These are phyloP conservation scores for Schoenoplectus triqueter DNA, from an alignment of 202 grass and related monocot species.

Conservation along the genomic window DNA sequence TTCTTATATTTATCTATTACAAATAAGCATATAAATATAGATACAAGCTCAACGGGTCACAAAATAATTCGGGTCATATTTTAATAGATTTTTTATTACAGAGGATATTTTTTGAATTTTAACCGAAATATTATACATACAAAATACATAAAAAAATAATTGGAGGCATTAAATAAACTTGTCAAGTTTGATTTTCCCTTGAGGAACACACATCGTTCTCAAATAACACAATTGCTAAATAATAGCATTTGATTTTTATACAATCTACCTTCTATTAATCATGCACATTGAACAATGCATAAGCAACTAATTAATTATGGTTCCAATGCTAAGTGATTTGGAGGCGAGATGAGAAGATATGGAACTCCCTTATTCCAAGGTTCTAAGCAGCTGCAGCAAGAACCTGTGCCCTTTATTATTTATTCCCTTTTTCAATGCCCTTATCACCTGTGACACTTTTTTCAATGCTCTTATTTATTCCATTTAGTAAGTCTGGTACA, in stretches of 20 bases:
- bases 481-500: neutral
- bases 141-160: neutral
- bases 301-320: neutral
- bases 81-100: too few species aligned
- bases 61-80: too few species aligned
- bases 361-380: constrained; percentile 6
- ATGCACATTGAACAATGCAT: neutral
- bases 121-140: too few species aligned
- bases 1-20: too few species aligned
- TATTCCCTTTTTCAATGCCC: neutral
- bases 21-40: too few species aligned
- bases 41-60: too few species aligned
- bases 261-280: neutral
- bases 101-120: too few species aligned
- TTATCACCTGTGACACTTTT: neutral
- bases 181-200: too few species aligned
- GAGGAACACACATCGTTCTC: neutral
- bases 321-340: neutral
- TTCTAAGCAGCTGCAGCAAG: neutral
- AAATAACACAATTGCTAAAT: neutral
- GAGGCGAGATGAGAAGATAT: neutral
- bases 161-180: neutral
- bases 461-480: neutral
- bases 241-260: neutral
- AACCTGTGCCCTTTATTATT: neutral